Evolutionary conservation across 768 basidiomycete genomes (phyloP), one percentile per base, ranked within the genome.

Genomic region (Macrolepiota dolichaula): DNA sequence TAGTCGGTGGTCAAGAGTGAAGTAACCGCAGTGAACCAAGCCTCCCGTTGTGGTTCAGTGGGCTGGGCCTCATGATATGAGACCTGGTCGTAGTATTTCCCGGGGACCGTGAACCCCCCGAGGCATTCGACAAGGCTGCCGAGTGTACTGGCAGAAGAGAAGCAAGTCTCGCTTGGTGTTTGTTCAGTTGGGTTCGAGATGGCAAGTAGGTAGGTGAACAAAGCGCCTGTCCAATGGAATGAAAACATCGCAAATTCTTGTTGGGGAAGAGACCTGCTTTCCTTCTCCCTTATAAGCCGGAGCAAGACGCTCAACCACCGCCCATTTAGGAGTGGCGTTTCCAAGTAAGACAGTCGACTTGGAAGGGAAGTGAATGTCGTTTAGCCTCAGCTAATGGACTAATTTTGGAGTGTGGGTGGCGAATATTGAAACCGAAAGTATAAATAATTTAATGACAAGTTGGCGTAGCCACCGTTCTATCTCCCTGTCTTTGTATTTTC

Each of bases 41-140:
- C 72, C 3, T 38, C 12, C 10, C 71, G 68, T 60, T 77, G 61
- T 0, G 59, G 52, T n/a, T 46, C 6, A 12, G 60, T 72, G 0
- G 77, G 77, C 55, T 78, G 77, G 1, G 74, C 73, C 19, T 65
- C 65, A 22, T 61, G 50, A 64, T 78, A 77, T 3, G 71, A 67
- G 22, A 66, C 29, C 36, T 54, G 58, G 35, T 71, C 66, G 63
- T 76, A 78, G 53, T 63, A 68, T 10, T 64, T 66, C 12, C 65
- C 40, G 7, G 67, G 59, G 15, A 75, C 72, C 12, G 75, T 73
- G 66, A 68, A 75, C 9, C 62, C 25, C 55, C 74, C 69, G 55
- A 78, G 71, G 57, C 76, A 78, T 35, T 37, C 24, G 6, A 52
- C 27, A 13, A 64, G 52, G 24, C 17, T 38, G 5, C 24, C 52